These are phyloP conservation scores for Amaranthus tricolor DNA, from an alignment of 179 eudicot species.

Conservation along the genomic window DNA sequence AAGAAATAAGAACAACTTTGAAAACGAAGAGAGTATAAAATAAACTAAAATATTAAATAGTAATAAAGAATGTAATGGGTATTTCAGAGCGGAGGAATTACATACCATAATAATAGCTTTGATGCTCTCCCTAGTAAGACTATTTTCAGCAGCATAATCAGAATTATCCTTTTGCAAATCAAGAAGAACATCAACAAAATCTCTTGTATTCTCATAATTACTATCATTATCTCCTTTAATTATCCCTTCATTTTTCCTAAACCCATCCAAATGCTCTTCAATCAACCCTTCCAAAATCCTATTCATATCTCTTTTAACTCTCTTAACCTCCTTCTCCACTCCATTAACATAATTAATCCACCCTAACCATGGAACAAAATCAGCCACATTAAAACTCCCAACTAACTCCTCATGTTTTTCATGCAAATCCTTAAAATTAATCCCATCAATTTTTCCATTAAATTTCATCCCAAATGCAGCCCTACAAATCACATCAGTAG, in stretches of 20 bases:
- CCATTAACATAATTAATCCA: constrained; percentile 43
- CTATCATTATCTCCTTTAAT: not conserved
- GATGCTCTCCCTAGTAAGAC: constrained; percentile 24
- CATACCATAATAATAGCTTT: constrained; percentile 38
- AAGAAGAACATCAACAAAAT: constrained; percentile 33
- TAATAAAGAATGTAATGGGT: too few species aligned
- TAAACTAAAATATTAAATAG: too few species aligned
- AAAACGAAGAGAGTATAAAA: too few species aligned
- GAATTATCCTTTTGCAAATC: constrained; percentile 18
- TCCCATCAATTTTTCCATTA: constrained; percentile 25
- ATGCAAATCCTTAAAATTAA: constrained; percentile 29
- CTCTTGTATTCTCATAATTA: constrained; percentile 21
- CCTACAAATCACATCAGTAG: constrained; percentile 42
- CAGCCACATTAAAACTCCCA: constrained; percentile 32
- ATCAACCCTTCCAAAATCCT: constrained; percentile 35
- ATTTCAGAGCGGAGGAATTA: not conserved
- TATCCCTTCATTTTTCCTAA: not conserved
- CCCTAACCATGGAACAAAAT: constrained; percentile 35
- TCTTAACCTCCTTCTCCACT: constrained; percentile 24
- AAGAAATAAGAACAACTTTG: too few species aligned
- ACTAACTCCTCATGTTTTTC: constrained; percentile 29
- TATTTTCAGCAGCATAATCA: constrained; percentile 3
- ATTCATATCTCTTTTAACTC: constrained; percentile 29
- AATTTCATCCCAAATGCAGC: constrained; percentile 43
- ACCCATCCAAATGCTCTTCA: constrained; percentile 23